Percentiles rank a stretch among this genome's conserved stretches.
Evolutionary conservation across 73 alveolate species (phyloP).

Genomic region (Tetrahymena thermophila): DNA sequence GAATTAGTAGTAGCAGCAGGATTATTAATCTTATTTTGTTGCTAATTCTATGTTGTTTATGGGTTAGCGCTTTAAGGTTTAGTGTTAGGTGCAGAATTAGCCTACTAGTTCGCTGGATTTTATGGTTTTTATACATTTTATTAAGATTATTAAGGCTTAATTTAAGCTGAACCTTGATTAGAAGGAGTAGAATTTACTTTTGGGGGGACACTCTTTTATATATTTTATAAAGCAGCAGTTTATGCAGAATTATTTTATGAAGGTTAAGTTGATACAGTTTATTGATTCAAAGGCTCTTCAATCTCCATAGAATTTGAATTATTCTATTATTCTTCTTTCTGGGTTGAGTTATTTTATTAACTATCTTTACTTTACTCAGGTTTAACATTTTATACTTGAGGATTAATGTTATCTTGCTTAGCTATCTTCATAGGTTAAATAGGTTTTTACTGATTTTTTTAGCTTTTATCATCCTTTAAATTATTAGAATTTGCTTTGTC

Average conservation of each 20-base stretch:
- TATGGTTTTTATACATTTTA: neutral
- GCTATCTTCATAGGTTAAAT: no score
- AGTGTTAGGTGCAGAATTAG: neutral
- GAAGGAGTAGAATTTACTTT: neutral
- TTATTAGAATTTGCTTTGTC: neutral
- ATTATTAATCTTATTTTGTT: neutral
- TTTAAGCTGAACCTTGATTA: neutral
- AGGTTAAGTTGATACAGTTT: neutral
- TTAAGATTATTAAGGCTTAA: neutral
- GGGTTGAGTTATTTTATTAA: neutral
- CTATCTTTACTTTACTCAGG: neutral
- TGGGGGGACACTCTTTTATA: neutral
- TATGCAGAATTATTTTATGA: neutral
- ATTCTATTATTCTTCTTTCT: neutral
- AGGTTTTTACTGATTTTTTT: neutral
- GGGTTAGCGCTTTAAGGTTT: neutral
- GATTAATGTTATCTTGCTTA: no score
- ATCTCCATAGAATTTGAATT: neutral
- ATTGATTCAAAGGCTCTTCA: neutral
- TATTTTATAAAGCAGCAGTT: neutral
- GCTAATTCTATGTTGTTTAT: neutral
- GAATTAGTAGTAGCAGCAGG: neutral
- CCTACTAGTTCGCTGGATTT: neutral
- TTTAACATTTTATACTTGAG: neutral
- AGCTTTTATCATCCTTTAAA: neutral